Conservation (phyloP, 768 basidiomycete species). For the Lentinula boryana region DNA sequence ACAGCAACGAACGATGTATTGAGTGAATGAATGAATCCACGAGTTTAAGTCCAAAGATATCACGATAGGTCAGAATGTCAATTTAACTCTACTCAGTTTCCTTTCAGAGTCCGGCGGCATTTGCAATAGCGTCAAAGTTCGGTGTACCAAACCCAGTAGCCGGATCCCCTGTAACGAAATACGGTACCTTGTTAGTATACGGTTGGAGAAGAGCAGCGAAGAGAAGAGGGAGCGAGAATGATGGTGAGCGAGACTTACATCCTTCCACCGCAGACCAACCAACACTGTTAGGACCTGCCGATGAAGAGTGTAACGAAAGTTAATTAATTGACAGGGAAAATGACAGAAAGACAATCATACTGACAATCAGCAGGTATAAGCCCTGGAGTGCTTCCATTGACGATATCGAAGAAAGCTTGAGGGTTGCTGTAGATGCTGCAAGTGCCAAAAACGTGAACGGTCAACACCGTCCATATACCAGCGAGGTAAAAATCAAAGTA, state of each 20-base stretch:
- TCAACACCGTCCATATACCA: too few relatives aligned
- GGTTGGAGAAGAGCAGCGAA: not conserved
- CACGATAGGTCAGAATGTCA: too few relatives aligned
- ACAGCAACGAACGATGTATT: too few relatives aligned
- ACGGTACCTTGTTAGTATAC: not conserved
- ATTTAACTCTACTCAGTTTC: too few relatives aligned
- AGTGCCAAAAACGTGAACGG: not conserved
- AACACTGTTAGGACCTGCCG: not conserved
- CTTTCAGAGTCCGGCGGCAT: not conserved
- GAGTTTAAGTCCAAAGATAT: not conserved
- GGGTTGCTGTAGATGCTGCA: conserved; percentile 26
- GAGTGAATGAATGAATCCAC: too few relatives aligned
- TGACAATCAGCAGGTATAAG: not conserved
- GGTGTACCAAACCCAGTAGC: conserved; percentile 2
- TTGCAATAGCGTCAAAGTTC: not conserved
- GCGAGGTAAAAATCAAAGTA: too few relatives aligned
- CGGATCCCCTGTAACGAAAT: not conserved
- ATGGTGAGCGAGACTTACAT: not conserved
- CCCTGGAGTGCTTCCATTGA: conserved; percentile 18
- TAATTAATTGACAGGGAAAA: not conserved
- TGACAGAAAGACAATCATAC: not conserved
- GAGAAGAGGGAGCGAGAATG: not conserved
- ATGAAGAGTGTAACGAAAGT: not conserved
- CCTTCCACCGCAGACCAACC: not conserved
- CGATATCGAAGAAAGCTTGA: conserved; percentile 34